Conservation (phyloP, 2,329 filamentous ascomycete species). For the Dactylonectria estremocensis region DNA sequence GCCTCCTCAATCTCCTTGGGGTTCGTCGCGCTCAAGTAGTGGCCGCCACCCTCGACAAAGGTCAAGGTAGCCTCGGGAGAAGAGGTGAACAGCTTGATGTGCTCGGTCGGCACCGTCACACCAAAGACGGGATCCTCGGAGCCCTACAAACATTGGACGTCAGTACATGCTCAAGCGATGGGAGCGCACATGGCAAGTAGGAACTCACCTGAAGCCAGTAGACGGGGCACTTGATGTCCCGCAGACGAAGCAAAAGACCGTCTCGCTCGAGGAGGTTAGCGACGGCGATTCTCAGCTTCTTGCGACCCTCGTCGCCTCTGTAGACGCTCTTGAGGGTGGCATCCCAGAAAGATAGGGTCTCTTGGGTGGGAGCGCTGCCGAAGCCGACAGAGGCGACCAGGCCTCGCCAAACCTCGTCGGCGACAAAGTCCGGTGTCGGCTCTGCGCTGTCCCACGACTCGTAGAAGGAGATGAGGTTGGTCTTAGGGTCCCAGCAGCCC, state of each 20-base stretch:
- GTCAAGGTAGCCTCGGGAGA: conserved; percentile 61
- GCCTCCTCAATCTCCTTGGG: conserved; percentile 62
- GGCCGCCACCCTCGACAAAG: conserved; percentile 61
- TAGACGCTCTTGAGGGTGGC: conserved; percentile 63
- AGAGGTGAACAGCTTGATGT: conserved; percentile 66
- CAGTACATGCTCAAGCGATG: conserved; percentile 11
- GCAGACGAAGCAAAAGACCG: conserved; percentile 61
- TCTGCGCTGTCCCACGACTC: conserved; percentile 58
- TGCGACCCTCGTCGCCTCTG: conserved; percentile 64
- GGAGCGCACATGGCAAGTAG: not conserved
- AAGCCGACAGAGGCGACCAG: conserved; percentile 64
- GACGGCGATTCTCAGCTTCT: conserved; percentile 63
- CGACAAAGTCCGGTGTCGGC: conserved; percentile 63
- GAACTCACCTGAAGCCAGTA: conserved; percentile 66
- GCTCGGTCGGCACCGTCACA: conserved; percentile 58
- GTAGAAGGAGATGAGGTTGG: conserved; percentile 59
- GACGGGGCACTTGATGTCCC: conserved; percentile 66
- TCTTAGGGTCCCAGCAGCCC: conserved; percentile 66
- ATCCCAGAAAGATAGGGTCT: conserved; percentile 62
- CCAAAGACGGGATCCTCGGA: conserved; percentile 62
- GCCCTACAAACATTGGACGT: conserved; percentile 54
- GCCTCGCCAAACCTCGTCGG: conserved; percentile 62
- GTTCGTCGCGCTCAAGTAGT: conserved; percentile 66
- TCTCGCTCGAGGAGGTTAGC: conserved; percentile 63
- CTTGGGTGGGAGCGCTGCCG: conserved; percentile 55